These are phyloP conservation scores for Desmodesmus armatus DNA, from an alignment of 139 green algal genomes.

Conservation along the genomic window DNA sequence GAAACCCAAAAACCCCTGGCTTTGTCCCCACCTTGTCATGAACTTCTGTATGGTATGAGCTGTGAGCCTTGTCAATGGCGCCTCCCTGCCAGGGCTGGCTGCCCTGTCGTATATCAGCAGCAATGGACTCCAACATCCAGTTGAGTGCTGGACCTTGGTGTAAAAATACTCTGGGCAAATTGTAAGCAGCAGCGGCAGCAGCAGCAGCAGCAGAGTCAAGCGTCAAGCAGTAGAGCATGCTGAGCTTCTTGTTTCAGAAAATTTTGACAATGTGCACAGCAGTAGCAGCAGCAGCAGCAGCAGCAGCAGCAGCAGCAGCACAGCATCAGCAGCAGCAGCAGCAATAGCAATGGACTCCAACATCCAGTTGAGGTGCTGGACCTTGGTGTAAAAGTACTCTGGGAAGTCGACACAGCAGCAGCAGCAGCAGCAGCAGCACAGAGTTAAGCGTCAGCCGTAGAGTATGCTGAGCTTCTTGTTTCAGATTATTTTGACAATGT, in stretches of 20 bases:
- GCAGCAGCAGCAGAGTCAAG: constrained; percentile 19
- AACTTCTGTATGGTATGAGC: constrained; percentile 68
- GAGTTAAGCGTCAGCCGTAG: neutral
- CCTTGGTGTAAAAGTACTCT: constrained; percentile 51
- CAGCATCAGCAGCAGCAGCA: neutral
- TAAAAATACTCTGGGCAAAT: constrained; percentile 70
- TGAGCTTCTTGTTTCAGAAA: neutral
- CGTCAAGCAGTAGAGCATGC: neutral
- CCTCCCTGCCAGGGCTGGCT: neutral
- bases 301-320: neutral
- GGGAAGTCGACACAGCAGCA: constrained; percentile 13
- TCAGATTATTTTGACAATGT: neutral
- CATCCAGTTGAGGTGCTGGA: constrained; percentile 60
- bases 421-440: constrained; percentile 39
- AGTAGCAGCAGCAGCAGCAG: too few species aligned
- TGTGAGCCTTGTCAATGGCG: constrained; percentile 47
- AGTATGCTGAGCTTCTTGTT: neutral
- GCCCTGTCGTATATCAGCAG: constrained; percentile 36
- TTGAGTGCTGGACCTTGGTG: constrained; percentile 55
- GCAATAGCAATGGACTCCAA: constrained; percentile 46
- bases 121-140: constrained; percentile 56
- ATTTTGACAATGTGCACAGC: too few species aligned
- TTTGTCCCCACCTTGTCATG: too few species aligned
- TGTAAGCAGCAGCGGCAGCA: constrained; percentile 5
- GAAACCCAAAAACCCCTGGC: too few species aligned